Evolutionary conservation across 2,329 filamentous ascomycete genomes (phyloP).

Genomic region (Scorias spongiosa): DNA sequence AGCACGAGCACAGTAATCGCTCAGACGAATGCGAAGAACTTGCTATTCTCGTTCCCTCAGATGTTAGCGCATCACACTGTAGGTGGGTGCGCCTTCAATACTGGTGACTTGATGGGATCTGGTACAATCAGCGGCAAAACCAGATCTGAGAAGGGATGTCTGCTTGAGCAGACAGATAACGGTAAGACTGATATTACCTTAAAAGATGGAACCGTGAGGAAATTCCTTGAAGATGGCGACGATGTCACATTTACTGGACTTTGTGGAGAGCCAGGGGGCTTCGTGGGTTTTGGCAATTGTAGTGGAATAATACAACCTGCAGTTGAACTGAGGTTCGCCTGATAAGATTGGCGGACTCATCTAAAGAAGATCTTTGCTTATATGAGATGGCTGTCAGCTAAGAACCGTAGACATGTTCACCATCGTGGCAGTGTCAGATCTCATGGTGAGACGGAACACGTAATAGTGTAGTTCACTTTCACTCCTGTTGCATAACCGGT

Average conservation of each 20-base stretch:
- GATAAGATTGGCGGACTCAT: not conserved
- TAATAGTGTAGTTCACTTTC: too few species aligned
- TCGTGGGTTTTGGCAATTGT: conserved; percentile 66
- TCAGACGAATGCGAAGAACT: conserved; percentile 45
- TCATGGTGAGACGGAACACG: too few species aligned
- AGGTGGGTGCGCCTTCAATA: conserved; percentile 58
- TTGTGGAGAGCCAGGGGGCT: conserved; percentile 44
- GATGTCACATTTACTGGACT: conserved; percentile 50
- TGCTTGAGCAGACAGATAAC: conserved; percentile 56
- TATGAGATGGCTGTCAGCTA: too few species aligned
- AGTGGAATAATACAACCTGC: conserved; percentile 45
- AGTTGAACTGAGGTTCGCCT: conserved; percentile 1
- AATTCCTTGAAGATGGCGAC: conserved; percentile 62
- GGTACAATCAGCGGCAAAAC: conserved; percentile 60
- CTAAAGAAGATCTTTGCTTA: too few species aligned
- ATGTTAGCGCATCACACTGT: conserved; percentile 70
- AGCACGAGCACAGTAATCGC: conserved; percentile 39
- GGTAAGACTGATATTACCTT: conserved; percentile 51
- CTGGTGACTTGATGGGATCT: conserved; percentile 61
- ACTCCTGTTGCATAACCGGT: too few species aligned
- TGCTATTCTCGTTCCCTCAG: conserved; percentile 71
- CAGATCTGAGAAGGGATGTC: conserved; percentile 45
- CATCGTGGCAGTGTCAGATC: too few species aligned
- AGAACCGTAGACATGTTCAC: too few species aligned
- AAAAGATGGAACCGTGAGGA: conserved; percentile 48